Base-by-base conservation (phyloP, 2,329 filamentous ascomycete species). In the Aureobasidium leucospermi region DNA sequence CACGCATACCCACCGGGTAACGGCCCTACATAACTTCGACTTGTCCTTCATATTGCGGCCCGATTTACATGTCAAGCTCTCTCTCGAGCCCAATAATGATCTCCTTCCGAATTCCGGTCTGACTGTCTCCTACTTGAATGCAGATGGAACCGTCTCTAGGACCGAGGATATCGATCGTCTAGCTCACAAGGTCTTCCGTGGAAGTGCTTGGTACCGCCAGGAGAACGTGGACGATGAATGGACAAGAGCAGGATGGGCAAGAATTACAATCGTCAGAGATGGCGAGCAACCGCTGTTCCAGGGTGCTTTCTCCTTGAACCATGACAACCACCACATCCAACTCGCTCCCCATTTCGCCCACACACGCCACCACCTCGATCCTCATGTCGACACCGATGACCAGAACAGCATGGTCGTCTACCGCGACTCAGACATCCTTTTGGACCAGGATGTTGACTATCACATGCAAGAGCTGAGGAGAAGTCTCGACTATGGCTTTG, bases 31-130 rank as follows among this genome's bases (percentile, higher is more conserved):
- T 13, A 78, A 84, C 23, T 99, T 99, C 73, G 89, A 96, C 67
- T 77, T 99, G 63, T 86, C 84, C 32, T 96, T 99, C 71, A 79
- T 84, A 60, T 76, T 96, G 38, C 77, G 83, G 62, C 79, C 82
- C 57, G 76, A 81, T 62, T 82, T 91, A 64, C 82, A 85, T 65
- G 79, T 97, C 67, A 89, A 90, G 65, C 81, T 99, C 56, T 81
- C 83, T 59, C 81, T 99, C 51, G 86, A 94, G 70, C 94, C 94
- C 4, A 97, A 97, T 71, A 85, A 96, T 76, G 90, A 97, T 74
- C 85, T 97, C 61, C 79, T 99, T 47, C 83, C 87, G 58, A 82
- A 90, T 15, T 43, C 51, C 34, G 85, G 87, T 66, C 88, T 92
- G 8, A 83, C 81, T 53, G 78, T 99, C 49, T 83, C 86, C 41